These are phyloP conservation scores for Rutstroemia sp. DNA, from an alignment of 2,329 filamentous ascomycete species.

Conservation along the genomic window DNA sequence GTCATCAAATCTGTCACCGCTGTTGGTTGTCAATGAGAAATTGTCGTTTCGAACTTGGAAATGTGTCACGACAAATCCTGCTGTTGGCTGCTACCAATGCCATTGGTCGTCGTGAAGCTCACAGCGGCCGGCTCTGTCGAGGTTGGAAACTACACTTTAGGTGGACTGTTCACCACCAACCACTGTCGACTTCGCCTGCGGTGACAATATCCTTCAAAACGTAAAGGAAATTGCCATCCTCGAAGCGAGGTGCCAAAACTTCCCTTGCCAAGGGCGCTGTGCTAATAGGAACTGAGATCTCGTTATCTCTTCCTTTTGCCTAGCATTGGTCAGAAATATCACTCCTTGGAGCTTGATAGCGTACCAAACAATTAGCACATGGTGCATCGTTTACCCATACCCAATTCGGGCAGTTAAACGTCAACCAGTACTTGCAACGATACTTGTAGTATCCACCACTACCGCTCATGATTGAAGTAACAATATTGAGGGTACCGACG, in stretches of 20 bases:
- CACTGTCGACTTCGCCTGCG: constrained; percentile 23
- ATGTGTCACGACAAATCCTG: neutral
- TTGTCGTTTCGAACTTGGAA: too few relatives aligned
- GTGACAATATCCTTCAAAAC: constrained; percentile 40
- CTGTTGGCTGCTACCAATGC: constrained; percentile 6
- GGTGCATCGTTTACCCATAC: constrained; percentile 45
- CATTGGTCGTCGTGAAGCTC: constrained; percentile 15
- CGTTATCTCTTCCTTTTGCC: constrained; percentile 43
- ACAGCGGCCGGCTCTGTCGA: constrained; percentile 18
- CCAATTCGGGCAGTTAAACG: constrained; percentile 46
- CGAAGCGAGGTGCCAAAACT: constrained; percentile 39
- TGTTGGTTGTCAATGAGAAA: too few relatives aligned
- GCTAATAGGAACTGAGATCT: neutral
- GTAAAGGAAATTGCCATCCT: constrained; percentile 41
- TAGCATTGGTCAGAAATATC: constrained; percentile 22
- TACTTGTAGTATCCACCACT: constrained; percentile 39
- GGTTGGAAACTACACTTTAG: constrained; percentile 16
- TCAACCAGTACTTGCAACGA: constrained; percentile 47
- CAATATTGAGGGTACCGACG: neutral
- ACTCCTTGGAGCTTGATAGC: constrained; percentile 18
- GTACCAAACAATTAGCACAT: constrained; percentile 44
- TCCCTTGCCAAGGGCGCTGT: constrained; percentile 32
- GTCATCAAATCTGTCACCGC: too few relatives aligned
- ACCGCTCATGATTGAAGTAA: constrained; percentile 23
- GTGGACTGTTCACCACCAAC: constrained; percentile 24